A percentile compares a stretch with the other conserved stretches of the same genome.
Conservation (phyloP, 2,329 filamentous ascomycete species). For the Scleromitrula shiraiana region DNA sequence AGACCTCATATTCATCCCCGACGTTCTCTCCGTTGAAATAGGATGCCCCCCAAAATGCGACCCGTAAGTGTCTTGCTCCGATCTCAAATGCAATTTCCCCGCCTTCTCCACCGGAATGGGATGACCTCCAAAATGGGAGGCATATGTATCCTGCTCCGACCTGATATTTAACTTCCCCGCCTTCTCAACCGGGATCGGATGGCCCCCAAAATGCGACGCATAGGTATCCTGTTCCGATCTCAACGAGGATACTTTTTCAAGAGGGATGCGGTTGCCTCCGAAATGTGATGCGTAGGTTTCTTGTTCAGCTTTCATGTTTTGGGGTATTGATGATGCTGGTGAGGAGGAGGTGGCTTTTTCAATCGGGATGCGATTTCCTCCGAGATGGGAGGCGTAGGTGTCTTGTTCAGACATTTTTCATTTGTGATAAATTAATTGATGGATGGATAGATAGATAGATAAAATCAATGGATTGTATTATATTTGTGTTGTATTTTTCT, state of each 20-base stretch:
- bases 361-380: neutral
- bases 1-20: neutral
- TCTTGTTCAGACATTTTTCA: constrained; percentile 9
- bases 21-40: neutral
- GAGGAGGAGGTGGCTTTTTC: neutral
- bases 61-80: constrained; percentile 4
- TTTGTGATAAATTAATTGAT: neutral
- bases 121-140: constrained; percentile 2
- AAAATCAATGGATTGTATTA: too few relatives aligned
- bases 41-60: constrained; percentile 7
- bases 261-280: neutral
- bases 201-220: neutral
- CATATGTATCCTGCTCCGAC: constrained; percentile 9
- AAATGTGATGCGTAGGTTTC: neutral
- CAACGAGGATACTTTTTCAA: neutral
- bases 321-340: too few relatives aligned
- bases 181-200: neutral
- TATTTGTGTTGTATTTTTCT: too few relatives aligned
- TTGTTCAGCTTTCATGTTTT: neutral
- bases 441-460: too few relatives aligned
- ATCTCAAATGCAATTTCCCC: neutral
- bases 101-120: neutral
- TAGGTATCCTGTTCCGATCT: neutral
- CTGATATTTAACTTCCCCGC: neutral
- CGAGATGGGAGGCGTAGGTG: constrained; percentile 6